Percentiles rank a stretch among this genome's conserved stretches.
Conservation (phyloP, 805 yeast genomes). For the Myxozyma monticola region DNA sequence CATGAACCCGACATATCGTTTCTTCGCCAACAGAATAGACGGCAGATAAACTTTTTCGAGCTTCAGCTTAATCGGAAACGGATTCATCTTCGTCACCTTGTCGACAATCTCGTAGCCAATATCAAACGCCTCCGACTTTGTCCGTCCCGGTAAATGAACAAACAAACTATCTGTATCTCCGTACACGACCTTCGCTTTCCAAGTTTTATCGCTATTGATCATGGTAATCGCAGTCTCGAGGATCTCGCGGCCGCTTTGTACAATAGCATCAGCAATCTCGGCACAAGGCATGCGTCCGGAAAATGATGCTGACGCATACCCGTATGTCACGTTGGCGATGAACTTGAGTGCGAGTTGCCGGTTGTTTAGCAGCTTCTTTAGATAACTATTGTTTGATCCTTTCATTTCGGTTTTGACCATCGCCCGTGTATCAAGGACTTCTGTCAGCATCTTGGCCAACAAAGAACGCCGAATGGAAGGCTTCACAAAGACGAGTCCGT, state of each 20-base stretch:
- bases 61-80: slow-evolving; percentile 78
- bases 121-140: slow-evolving; percentile 71
- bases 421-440: slow-evolving; percentile 75
- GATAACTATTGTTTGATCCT: slow-evolving; percentile 35
- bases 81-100: slow-evolving; percentile 62
- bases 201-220: slow-evolving; percentile 59
- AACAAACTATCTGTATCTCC: slow-evolving; percentile 96
- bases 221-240: slow-evolving; percentile 59
- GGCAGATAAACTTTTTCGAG: slow-evolving; percentile 94
- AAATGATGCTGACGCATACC: slow-evolving; percentile 90
- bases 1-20: slow-evolving; percentile 85
- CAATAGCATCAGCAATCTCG: slow-evolving; percentile 93
- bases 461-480: slow-evolving; percentile 65
- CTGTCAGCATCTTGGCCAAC: slow-evolving; percentile 80
- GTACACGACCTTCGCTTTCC: slow-evolving; percentile 92
- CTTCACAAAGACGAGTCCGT: slow-evolving; percentile 79
- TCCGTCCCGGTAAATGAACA: slow-evolving; percentile 83
- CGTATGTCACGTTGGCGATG: slow-evolving; percentile 94
- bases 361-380: slow-evolving; percentile 59
- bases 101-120: slow-evolving; percentile 72
- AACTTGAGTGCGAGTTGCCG: slow-evolving; percentile 85
- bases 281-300: slow-evolving; percentile 98
- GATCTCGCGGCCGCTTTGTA: slow-evolving; percentile 85
- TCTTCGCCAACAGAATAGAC: slow-evolving; percentile 76
- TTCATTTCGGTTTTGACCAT: slow-evolving; percentile 77